phyloP scores from a whole-genome alignment of 352 stramenopile species.

The Phytophthora chlamydospora region DNA sequence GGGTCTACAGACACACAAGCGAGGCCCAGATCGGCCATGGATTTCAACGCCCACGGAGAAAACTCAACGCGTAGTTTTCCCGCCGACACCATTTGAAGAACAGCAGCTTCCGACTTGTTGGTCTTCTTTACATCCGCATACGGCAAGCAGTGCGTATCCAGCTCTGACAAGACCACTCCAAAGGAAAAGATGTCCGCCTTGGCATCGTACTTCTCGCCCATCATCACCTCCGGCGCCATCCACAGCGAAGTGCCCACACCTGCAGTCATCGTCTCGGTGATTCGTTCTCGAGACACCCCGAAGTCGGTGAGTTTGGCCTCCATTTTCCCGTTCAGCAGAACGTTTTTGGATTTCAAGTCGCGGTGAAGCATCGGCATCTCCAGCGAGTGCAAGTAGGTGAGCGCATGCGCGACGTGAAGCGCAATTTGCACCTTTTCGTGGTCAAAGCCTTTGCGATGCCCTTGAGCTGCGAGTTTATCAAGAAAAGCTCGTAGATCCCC shows the following conservation, averaged over 20 bases:
- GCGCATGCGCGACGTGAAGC: conserved; percentile 41
- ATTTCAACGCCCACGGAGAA: conserved; percentile 31
- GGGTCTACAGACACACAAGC: conserved; percentile 45
- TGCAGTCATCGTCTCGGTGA: conserved; percentile 29
- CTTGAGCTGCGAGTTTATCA: conserved; percentile 5
- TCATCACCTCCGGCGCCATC: conserved; percentile 41
- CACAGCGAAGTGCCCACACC: conserved; percentile 34
- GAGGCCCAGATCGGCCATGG: conserved; percentile 45
- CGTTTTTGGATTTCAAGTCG: conserved; percentile 70
- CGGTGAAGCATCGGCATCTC: conserved; percentile 47
- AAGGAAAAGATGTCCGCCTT: conserved; percentile 58
- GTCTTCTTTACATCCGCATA: conserved; percentile 25
- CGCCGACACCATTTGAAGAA: conserved; percentile 49
- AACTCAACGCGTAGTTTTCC: conserved; percentile 51
- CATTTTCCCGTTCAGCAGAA: conserved; percentile 41
- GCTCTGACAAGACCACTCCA: conserved; percentile 47
- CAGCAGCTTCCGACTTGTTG: conserved; percentile 34
- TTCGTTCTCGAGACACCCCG: conserved; percentile 14
- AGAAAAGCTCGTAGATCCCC: conserved; percentile 45
- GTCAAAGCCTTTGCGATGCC: conserved; percentile 21
- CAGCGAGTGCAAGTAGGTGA: conserved; percentile 54
- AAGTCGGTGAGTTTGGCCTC: conserved; percentile 54
- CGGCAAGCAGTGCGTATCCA: conserved; percentile 47
- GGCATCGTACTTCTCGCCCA: conserved; percentile 33
- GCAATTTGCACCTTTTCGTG: conserved; percentile 39